Conservation (phyloP, 1,284 basidiomycete genomes). For the Boletus austroedulis region DNA sequence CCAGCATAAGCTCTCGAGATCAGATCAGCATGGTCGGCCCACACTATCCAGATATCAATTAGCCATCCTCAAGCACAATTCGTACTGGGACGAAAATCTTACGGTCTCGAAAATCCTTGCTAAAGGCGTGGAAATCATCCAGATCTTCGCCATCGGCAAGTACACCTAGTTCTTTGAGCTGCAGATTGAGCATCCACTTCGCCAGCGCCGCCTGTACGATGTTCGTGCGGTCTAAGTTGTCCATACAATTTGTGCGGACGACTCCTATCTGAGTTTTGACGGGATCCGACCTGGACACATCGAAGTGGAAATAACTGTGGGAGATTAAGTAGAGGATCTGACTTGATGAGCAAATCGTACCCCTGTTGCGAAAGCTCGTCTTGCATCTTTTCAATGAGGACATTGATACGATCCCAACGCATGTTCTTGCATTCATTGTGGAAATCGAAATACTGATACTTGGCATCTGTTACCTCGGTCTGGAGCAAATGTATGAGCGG, state of each 20-base stretch:
- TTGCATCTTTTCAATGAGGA: slow-evolving; percentile 78
- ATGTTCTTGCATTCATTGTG: slow-evolving; percentile 95
- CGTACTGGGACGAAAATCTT: slow-evolving; percentile 32
- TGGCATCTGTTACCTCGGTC: slow-evolving; percentile 65
- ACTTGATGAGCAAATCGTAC: slow-evolving; percentile 40
- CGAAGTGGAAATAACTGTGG: slow-evolving; percentile 72
- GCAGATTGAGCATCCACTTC: slow-evolving; percentile 79
- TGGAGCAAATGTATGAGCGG: slow-evolving; percentile 27
- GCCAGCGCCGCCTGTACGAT: slow-evolving; percentile 90
- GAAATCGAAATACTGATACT: slow-evolving; percentile 98
- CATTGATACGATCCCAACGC: slow-evolving; percentile 90
- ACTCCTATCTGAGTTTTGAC: slow-evolving; percentile 61
- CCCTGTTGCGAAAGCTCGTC: slow-evolving; percentile 73
- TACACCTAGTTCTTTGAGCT: slow-evolving; percentile 73
- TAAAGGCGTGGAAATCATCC: slow-evolving; percentile 77
- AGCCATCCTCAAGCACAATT: not conserved
- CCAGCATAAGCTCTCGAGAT: slow-evolving; percentile 93
- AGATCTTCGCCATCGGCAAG: slow-evolving; percentile 66
- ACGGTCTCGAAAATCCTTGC: slow-evolving; percentile 88
- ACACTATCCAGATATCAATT: slow-evolving; percentile 57
- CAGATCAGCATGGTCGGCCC: slow-evolving; percentile 95
- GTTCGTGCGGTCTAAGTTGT: slow-evolving; percentile 96
- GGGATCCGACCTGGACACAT: slow-evolving; percentile 45
- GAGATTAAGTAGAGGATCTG: not conserved
- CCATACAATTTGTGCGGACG: slow-evolving; percentile 90